phyloP scores from a whole-genome alignment of 176 grass and related monocot species.

The Carex parvula region DNA sequence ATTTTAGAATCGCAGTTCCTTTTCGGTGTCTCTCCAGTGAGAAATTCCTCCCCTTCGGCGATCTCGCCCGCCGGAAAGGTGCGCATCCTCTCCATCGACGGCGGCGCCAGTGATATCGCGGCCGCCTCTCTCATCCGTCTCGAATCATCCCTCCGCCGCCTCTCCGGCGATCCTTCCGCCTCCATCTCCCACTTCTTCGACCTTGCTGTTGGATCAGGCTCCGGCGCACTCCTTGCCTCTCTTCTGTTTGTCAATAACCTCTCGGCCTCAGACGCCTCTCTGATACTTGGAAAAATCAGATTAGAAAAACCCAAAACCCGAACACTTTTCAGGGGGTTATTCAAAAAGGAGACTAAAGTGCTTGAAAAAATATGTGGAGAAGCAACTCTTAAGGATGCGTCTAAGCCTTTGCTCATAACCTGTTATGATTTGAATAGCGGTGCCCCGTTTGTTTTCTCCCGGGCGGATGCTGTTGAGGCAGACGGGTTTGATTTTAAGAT shows the following conservation, averaged over 20 bases:
- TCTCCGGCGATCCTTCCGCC: conserved; percentile 39
- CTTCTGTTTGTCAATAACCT: conserved; percentile 56
- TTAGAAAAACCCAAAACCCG: conserved; percentile 25
- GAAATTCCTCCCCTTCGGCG: background rate
- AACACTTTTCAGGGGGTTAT: background rate
- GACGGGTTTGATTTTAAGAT: conserved; percentile 84
- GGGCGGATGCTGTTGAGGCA: conserved; percentile 81
- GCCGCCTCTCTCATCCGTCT: conserved; percentile 45
- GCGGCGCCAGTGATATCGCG: conserved; percentile 36
- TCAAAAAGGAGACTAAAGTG: conserved; percentile 10
- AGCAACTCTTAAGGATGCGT: conserved; percentile 47
- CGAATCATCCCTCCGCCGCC: conserved; percentile 44
- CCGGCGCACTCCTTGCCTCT: conserved; percentile 53
- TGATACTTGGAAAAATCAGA: conserved; percentile 38
- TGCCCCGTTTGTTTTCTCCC: conserved; percentile 84
- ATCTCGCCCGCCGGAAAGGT: conserved; percentile 24
- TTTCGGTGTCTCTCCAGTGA: conserved; percentile 25
- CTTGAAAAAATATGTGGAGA: conserved; percentile 54
- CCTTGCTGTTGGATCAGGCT: conserved; percentile 57
- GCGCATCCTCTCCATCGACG: conserved; percentile 70
- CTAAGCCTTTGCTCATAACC: conserved; percentile 73
- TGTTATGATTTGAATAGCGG: conserved; percentile 60
- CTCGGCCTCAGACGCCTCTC: conserved; percentile 42
- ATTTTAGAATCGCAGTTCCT: conserved; percentile 80
- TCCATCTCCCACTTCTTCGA: conserved; percentile 62